Evolutionary conservation across 2,329 filamentous ascomycete genomes (phyloP).

Genomic region (Trichoderma atrobrunneum): DNA sequence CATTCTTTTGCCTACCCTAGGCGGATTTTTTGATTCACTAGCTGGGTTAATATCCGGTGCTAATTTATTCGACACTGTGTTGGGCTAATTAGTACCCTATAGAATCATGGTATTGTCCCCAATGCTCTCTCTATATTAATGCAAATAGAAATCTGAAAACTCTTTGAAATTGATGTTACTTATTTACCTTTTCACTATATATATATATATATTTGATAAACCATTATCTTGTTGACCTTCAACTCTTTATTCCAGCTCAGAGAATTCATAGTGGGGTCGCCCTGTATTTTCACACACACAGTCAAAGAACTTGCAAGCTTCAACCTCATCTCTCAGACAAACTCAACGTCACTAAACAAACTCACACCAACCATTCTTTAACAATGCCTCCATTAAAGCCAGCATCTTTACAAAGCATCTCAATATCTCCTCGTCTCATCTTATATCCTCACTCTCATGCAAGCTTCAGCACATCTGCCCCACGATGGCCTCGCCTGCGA

Average conservation of each 20-base stretch:
- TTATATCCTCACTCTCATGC: not conserved
- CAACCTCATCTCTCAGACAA: not conserved
- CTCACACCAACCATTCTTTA: not conserved
- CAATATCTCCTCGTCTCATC: not conserved
- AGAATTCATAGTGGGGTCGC: not conserved
- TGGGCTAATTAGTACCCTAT: not conserved
- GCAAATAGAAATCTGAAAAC: not conserved
- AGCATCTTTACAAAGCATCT: not conserved
- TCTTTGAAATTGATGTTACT: not conserved
- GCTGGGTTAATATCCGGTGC: not conserved
- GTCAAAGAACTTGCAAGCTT: not conserved
- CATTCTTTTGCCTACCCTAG: not conserved
- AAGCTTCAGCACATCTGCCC: not conserved
- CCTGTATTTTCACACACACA: not conserved
- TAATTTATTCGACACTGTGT: not conserved
- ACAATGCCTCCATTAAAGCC: not conserved
- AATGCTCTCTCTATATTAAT: not conserved
- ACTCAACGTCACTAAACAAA: not conserved
- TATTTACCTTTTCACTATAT: not conserved
- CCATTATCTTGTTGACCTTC: not conserved
- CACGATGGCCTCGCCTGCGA: slow-evolving; percentile 11
- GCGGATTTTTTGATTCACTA: not conserved
- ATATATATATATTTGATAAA: not conserved
- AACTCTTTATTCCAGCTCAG: too few relatives aligned
- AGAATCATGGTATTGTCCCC: not conserved